Evolutionary conservation across 495 filamentous ascomycete genomes (phyloP).

Genomic region (Antarctomyces pellizariae): DNA sequence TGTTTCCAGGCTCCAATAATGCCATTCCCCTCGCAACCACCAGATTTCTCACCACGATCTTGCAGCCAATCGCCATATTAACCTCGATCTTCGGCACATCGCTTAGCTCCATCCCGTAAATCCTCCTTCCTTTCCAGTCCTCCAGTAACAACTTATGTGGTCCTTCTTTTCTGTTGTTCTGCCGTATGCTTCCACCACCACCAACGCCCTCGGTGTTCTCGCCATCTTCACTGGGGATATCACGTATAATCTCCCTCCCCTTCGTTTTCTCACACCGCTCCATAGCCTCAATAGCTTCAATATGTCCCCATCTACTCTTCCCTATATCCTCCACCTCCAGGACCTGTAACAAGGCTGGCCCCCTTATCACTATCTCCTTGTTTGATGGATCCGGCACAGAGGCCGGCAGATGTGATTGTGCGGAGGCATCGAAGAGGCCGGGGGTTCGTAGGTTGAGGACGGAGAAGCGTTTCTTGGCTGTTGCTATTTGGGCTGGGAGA

Average conservation of each 20-base stretch:
- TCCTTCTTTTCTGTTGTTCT: conserved; percentile 10
- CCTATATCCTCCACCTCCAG: conserved; percentile 66
- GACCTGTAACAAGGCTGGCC: conserved; percentile 55
- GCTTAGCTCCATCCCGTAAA: conserved; percentile 52
- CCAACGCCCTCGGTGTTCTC: conserved; percentile 9
- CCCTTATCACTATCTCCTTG: conserved; percentile 4
- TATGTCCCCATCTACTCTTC: conserved; percentile 55
- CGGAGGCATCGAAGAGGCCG: conserved; percentile 19
- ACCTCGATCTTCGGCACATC: conserved; percentile 38
- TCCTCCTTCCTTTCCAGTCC: conserved; percentile 44
- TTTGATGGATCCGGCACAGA: conserved; percentile 6
- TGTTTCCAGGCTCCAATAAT: conserved; percentile 40
- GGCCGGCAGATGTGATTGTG: conserved; percentile 18
- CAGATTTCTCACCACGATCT: conserved; percentile 44
- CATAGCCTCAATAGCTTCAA: conserved; percentile 62
- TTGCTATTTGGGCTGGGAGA: conserved; percentile 46
- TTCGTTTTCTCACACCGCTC: conserved; percentile 64
- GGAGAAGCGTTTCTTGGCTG: conserved; percentile 60
- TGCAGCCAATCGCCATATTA: conserved; percentile 52
- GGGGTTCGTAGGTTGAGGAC: conserved; percentile 48
- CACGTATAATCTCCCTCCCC: conserved; percentile 62
- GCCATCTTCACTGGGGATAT: conserved; percentile 26
- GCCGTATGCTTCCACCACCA: conserved; percentile 11
- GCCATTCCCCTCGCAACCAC: conserved; percentile 55
- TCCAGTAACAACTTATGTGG: conserved; percentile 64